These are phyloP conservation scores for Monosporascus sp. DNA, from an alignment of 2,329 filamentous ascomycete species.

Conservation along the genomic window DNA sequence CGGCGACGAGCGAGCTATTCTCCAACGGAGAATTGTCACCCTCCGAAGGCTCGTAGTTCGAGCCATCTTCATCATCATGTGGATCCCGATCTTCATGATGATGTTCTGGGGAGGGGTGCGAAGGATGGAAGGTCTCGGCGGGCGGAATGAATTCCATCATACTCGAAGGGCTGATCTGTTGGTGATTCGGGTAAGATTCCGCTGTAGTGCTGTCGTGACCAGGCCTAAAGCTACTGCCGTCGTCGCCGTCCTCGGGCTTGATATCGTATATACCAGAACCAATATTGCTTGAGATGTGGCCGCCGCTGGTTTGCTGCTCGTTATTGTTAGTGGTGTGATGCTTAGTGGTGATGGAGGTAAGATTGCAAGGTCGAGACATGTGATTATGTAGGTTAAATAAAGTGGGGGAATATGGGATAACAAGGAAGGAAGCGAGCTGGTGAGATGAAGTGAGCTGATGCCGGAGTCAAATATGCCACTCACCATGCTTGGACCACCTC, in stretches of 20 bases:
- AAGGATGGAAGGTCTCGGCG: not conserved
- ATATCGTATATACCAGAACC: not conserved
- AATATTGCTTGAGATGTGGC: slow-evolving; percentile 1
- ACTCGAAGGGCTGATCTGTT: not conserved
- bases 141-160: not conserved
- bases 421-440: no score
- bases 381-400: no score
- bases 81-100: slow-evolving; percentile 6
- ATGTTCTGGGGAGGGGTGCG: slow-evolving; percentile 1
- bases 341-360: no score
- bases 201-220: not conserved
- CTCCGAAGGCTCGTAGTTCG: slow-evolving; percentile 25
- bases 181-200: not conserved
- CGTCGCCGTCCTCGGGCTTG: not conserved
- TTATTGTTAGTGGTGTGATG: not conserved
- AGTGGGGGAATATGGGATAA: no score
- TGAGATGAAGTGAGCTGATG: not conserved
- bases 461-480: not conserved
- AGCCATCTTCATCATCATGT: slow-evolving; percentile 14
- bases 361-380: no score
- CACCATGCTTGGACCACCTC: not conserved
- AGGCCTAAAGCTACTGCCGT: not conserved
- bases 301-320: not conserved
- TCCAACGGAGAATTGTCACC: slow-evolving; percentile 24
- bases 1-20: slow-evolving; percentile 21